Conservation (phyloP, 106 monocot species). For the Ottelia alismoides region DNA sequence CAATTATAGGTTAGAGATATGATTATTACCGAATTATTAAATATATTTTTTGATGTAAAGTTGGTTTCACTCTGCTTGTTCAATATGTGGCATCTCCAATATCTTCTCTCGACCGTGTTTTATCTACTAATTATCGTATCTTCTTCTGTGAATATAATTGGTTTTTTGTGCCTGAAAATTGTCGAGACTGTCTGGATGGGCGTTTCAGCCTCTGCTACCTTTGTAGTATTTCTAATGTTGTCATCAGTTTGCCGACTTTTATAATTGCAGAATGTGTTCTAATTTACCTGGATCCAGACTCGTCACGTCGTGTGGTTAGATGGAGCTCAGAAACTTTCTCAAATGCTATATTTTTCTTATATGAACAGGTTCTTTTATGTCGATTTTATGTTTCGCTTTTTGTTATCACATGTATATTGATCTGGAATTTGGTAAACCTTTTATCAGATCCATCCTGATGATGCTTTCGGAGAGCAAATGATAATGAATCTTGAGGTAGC, state of each 20-base stretch:
- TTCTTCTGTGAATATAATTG: no score
- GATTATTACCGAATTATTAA: no score
- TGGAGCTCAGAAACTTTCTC: slow-evolving; percentile 83
- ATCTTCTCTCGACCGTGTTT: no score
- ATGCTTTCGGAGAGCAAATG: slow-evolving; percentile 99
- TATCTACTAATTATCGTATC: no score
- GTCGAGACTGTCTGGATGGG: no score
- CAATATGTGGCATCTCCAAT: no score
- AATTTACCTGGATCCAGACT: slow-evolving; percentile 90
- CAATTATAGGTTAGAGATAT: no score
- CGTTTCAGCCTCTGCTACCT: no score
- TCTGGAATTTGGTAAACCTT: no score
- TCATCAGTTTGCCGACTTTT: slow-evolving; percentile 94
- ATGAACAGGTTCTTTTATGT: slow-evolving; percentile 64
- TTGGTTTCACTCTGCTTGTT: no score
- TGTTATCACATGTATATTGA: slow-evolving; percentile 3
- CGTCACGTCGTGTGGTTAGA: slow-evolving; percentile 45
- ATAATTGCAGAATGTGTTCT: slow-evolving; percentile 99
- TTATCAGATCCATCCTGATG: slow-evolving; percentile 84
- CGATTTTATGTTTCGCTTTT: not conserved
- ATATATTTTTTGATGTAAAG: no score
- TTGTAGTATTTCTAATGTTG: slow-evolving; percentile 42
- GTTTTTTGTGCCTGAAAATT: no score
- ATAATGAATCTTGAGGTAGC: slow-evolving; percentile 92
- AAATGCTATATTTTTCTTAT: slow-evolving; percentile 82